Evolutionary conservation across 164 flowering plant genomes (phyloP).

Genomic region (Santalum album): DNA sequence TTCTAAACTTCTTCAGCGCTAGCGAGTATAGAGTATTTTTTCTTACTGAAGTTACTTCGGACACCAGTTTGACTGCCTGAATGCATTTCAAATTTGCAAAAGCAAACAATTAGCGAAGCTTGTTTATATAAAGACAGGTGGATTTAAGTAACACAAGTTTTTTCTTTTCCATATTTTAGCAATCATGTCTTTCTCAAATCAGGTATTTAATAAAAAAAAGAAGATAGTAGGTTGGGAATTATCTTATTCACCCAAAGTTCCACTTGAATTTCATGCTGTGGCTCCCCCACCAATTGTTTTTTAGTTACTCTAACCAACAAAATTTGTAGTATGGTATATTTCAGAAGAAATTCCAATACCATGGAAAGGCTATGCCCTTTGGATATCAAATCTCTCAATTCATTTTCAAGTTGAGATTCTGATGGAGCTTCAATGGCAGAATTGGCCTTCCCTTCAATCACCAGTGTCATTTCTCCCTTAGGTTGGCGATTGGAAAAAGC

Average conservation of each 20-base stretch:
- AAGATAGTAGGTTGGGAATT: too few species aligned
- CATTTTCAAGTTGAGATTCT: constrained; percentile 68
- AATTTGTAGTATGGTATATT: not conserved
- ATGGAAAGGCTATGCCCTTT: constrained; percentile 69
- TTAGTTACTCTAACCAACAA: not conserved
- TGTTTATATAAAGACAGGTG: too few species aligned
- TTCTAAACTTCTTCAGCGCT: constrained; percentile 67
- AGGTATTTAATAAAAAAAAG: not conserved
- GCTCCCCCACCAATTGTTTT: too few species aligned
- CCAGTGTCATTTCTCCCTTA: constrained; percentile 87
- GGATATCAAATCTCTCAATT: constrained; percentile 53
- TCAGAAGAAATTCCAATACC: constrained; percentile 29
- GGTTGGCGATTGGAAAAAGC: constrained; percentile 57
- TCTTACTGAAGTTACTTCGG: constrained; percentile 55
- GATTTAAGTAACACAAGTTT: not conserved
- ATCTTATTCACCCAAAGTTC: too few species aligned
- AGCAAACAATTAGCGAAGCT: not conserved
- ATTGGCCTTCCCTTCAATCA: constrained; percentile 59
- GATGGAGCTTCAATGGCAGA: constrained; percentile 45
- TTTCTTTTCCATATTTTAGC: too few species aligned
- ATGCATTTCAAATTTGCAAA: constrained; percentile 9
- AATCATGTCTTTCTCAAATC: too few species aligned
- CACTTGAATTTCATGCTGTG: too few species aligned
- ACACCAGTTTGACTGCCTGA: constrained; percentile 86
- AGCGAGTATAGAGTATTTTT: constrained; percentile 63